Percentiles rank a stretch among this genome's conserved stretches.
Evolutionary conservation across 2,329 filamentous ascomycete genomes (phyloP).

Genomic region (Fusarium piperis): DNA sequence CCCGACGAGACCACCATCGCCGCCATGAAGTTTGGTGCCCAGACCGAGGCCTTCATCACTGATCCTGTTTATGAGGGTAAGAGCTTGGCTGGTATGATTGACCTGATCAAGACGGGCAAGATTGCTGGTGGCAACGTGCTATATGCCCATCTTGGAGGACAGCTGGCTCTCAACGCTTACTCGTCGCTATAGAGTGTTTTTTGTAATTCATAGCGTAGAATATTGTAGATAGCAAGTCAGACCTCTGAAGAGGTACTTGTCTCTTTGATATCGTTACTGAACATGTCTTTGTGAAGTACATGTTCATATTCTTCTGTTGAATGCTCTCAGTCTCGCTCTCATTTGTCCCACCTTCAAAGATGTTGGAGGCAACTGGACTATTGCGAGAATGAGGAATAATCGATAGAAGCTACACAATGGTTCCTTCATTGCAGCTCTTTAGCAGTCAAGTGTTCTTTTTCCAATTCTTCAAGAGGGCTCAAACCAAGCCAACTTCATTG

Average conservation of each 20-base stretch:
- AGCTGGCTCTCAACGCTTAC: slow-evolving; percentile 76
- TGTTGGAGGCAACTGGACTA: background rate
- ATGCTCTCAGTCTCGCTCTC: background rate
- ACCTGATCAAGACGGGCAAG: slow-evolving; percentile 70
- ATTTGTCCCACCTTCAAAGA: background rate
- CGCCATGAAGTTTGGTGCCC: slow-evolving; percentile 74
- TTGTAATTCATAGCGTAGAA: slow-evolving; percentile 16
- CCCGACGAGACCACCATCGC: slow-evolving; percentile 72
- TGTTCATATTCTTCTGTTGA: background rate
- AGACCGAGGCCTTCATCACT: slow-evolving; percentile 77
- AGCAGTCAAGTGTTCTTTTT: background rate
- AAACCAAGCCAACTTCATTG: background rate
- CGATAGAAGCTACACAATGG: background rate
- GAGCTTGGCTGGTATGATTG: slow-evolving; percentile 77
- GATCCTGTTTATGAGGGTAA: slow-evolving; percentile 83
- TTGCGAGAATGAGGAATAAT: background rate
- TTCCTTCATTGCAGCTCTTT: background rate
- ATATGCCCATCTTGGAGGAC: slow-evolving; percentile 77
- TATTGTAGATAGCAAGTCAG: background rate
- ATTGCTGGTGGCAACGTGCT: slow-evolving; percentile 72
- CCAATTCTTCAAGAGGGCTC: background rate
- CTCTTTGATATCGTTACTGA: background rate
- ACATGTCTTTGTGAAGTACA: background rate
- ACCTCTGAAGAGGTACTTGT: background rate
- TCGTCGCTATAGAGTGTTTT: slow-evolving; percentile 44